Conservation (phyloP, 257 asterid species). For the Primulina eburnea region DNA sequence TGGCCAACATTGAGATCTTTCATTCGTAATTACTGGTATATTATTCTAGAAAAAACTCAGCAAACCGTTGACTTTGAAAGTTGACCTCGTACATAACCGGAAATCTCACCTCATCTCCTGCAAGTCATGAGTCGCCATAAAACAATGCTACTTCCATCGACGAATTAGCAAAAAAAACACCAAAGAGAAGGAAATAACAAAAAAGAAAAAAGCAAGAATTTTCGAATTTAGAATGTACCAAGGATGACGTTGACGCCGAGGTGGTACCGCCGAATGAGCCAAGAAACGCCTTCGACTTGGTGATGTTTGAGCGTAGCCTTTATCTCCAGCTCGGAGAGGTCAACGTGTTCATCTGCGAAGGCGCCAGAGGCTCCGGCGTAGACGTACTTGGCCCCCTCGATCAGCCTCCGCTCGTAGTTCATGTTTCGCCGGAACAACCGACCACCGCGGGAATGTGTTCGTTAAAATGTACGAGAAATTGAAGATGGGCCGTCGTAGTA, state of each 20-base stretch:
- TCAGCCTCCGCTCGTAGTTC: conserved; percentile 68
- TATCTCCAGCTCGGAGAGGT: conserved; percentile 43
- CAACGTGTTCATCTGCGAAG: conserved; percentile 29
- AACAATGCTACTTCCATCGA: not conserved
- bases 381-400: conserved; percentile 73
- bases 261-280: conserved; percentile 79
- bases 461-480: not conserved
- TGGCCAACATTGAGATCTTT: conserved; percentile 1
- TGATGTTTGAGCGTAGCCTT: conserved; percentile 76
- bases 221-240: conserved; percentile 36
- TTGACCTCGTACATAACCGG: conserved; percentile 17
- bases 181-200: not conserved
- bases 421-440: conserved; percentile 29
- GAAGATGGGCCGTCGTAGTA: not conserved
- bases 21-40: not conserved
- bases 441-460: not conserved
- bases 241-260: conserved; percentile 90
- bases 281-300: conserved; percentile 79
- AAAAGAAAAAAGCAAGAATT: not conserved
- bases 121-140: conserved; percentile 18
- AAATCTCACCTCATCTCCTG: conserved; percentile 92
- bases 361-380: conserved; percentile 49
- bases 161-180: not conserved
- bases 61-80: conserved; percentile 11
- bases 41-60: conserved; percentile 13